Percentiles rank a stretch among this genome's conserved stretches.
Evolutionary conservation across 1,139 yeast genomes (phyloP).

Genomic region (Magnusiomyces magnusii): DNA sequence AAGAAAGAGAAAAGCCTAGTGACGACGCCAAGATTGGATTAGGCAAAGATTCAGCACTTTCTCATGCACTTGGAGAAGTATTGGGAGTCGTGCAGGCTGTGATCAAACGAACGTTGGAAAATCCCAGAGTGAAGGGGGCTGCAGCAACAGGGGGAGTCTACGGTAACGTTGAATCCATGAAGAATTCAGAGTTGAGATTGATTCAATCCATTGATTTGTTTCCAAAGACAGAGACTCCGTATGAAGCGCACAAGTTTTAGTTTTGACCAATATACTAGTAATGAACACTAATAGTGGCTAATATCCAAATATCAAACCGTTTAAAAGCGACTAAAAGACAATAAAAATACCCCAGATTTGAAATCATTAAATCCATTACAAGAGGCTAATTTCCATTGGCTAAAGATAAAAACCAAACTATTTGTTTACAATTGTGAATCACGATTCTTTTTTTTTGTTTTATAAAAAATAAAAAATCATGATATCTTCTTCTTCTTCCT

Average conservation of each 20-base stretch:
- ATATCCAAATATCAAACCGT: too few relatives aligned
- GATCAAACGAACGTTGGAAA: slow-evolving; percentile 21
- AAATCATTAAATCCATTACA: too few relatives aligned
- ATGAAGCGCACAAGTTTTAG: neutral
- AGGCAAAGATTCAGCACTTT: slow-evolving; percentile 15
- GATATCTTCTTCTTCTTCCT: too few relatives aligned
- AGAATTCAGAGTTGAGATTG: slow-evolving; percentile 24
- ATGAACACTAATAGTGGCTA: too few relatives aligned
- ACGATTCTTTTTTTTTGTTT: too few relatives aligned
- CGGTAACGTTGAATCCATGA: slow-evolving; percentile 27
- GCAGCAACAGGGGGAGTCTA: slow-evolving; percentile 19
- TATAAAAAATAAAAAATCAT: neutral
- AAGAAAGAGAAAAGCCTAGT: too few relatives aligned
- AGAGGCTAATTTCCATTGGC: too few relatives aligned
- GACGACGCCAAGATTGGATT: slow-evolving; percentile 1
- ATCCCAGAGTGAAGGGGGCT: slow-evolving; percentile 16
- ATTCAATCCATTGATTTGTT: slow-evolving; percentile 22
- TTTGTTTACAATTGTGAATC: too few relatives aligned
- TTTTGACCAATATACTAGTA: neutral
- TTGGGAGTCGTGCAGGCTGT: slow-evolving; percentile 26
- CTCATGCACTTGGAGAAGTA: slow-evolving; percentile 22
- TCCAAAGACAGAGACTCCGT: slow-evolving; percentile 7
- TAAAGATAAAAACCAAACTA: too few relatives aligned
- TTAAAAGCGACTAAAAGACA: too few relatives aligned
- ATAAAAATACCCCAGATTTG: too few relatives aligned